Evolutionary conservation across 306 rosid genomes (phyloP), one percentile per base, ranked within the genome.

Genomic region (Hippophae gyantsensis): DNA sequence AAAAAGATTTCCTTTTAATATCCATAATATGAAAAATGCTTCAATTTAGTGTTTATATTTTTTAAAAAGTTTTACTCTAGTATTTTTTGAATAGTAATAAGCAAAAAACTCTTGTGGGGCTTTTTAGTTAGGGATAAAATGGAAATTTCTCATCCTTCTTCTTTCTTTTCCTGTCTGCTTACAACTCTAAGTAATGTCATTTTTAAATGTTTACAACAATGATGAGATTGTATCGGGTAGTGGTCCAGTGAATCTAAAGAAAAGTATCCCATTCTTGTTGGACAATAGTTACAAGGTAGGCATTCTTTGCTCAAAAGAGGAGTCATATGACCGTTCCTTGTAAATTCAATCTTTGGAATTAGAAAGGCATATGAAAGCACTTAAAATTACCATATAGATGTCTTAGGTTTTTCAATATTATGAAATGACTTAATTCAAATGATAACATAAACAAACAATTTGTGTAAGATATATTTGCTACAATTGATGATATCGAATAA

Each of bases 221-320:
- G 92, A 50, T 62, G 84, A 38, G 84, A 62, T 58, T 81, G 84
- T 71, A 70, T 60, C 3, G 70, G 79, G 66, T 74, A 83, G 54
- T 74, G 95, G 26, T 86, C 95, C 61, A 80, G 74, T 52, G 95
- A 92, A 71, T 88, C 90, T 3, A 96, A 88, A 5, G 96, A 85
- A 42, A 93, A 86, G 74, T 88, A 83, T 54, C 95, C 90, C 79
- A 80, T 70, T 57, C 90, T 88, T 59, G 65, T 42, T 59, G 85
- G 92, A 1, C 57, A 86, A 54, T 72, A 60, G 75, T 73, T 81
- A 48, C 79, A 77, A 26, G 89, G 93, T 43, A 66, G 58, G 2
- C 75, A 77, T 66, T 88, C 95, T 58, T 82, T 85, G 72, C 72
- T 81, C 41, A 88, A 72, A 61, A 95, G 96, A 27, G 96, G 96